Base-by-base conservation (phyloP, 768 basidiomycete genomes). In the Suillus placidus region DNA sequence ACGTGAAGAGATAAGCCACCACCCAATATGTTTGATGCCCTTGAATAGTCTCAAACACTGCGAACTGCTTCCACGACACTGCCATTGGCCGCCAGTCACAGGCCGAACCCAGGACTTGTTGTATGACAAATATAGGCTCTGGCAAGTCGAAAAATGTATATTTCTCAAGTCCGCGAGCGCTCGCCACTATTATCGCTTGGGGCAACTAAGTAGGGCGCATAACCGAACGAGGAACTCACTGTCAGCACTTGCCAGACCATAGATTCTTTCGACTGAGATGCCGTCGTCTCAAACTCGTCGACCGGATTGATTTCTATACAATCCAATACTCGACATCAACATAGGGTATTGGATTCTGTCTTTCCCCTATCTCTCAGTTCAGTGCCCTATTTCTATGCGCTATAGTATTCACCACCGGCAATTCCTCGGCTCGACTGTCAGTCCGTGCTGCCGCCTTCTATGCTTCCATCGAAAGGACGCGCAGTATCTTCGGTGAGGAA, bases 1-100 rank as follows among this genome's bases (percentile, higher is more conserved):
- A 64, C 86, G 85, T 12, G 73, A 87, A 38, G 77, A 78, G 32
- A 82, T 62, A 73, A 57, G 38, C 30, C n/a, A 43, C 40, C 40
- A 8, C 63, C 43, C 63, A 42, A 42, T 61, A 23, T 63, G 2
- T 62, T 70, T 32, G 66, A 76, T 55, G 63, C 67, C 30, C 72
- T 71, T 43, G 72, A 71, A 65, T 72, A 23, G 20, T 18, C 42
- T 12, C 38, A 4, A 40, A 42, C 42, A 42, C 74, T 73, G 77
- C 16, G 26, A 30, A 30, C 7, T 30, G 18, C 18, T 52, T 52
- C 8, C 4, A 52, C 16, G 51, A 32, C 9, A 4, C 30, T 2
- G 18, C 4, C 2, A 54, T 52, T 52, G 51, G 16, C 51, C 16
- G 2, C 51, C 3, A 52, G 26, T 9, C 51, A 18, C 4, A 5